These are phyloP conservation scores for Aspergillus egyptiacus DNA, from an alignment of 495 filamentous ascomycete species.

Conservation along the genomic window DNA sequence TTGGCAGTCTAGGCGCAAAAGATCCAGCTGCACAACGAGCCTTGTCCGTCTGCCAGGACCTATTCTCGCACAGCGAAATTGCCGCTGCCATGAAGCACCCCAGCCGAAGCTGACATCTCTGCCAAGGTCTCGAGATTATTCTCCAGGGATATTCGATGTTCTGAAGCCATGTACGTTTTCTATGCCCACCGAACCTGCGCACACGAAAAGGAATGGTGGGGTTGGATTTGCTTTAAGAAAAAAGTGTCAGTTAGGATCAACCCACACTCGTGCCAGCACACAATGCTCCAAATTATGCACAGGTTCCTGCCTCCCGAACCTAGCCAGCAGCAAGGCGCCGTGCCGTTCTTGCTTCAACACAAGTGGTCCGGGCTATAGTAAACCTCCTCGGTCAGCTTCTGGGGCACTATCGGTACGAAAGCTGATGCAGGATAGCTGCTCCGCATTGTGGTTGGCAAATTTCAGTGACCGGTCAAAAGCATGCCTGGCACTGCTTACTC, in stretches of 20 bases:
- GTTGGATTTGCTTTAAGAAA: background rate
- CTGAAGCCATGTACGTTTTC: conserved; percentile 4
- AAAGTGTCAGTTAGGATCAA: conserved; percentile 1
- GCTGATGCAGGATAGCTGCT: background rate
- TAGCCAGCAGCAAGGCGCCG: background rate
- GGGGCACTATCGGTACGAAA: too few relatives aligned
- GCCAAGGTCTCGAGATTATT: background rate
- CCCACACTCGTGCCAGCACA: background rate
- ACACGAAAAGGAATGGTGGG: background rate
- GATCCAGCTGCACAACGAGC: conserved; percentile 42
- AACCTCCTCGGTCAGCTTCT: background rate
- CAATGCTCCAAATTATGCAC: conserved; percentile 1
- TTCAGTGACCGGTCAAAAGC: background rate
- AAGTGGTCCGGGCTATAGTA: background rate
- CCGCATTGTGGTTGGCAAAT: background rate
- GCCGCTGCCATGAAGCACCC: background rate
- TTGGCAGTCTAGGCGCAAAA: conserved; percentile 35
- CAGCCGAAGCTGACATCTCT: background rate
- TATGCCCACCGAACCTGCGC: background rate
- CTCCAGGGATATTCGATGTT: background rate
- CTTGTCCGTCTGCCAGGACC: conserved; percentile 34
- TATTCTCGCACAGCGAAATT: conserved; percentile 14
- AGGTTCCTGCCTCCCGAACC: background rate
- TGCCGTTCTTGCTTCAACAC: background rate
- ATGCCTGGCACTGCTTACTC: background rate